Evolutionary conservation across 2,329 filamentous ascomycete genomes (phyloP).

Genomic region (Nigrograna mackinnonii): DNA sequence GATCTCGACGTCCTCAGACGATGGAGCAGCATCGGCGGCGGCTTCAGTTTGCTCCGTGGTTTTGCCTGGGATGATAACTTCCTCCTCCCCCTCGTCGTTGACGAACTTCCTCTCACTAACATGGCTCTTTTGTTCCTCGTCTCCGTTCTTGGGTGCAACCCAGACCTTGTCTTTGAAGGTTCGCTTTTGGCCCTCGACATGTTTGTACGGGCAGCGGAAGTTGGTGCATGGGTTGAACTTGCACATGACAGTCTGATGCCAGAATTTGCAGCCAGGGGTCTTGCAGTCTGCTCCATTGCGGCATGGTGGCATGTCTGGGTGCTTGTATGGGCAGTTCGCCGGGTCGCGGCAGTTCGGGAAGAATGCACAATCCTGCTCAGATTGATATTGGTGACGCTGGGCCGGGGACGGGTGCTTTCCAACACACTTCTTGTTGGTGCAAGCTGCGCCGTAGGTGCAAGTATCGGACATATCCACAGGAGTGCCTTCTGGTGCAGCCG

Average conservation of each 20-base stretch:
- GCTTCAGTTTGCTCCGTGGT: slow-evolving; percentile 12
- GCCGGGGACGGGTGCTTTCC: slow-evolving; percentile 92
- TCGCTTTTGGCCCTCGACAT: slow-evolving; percentile 84
- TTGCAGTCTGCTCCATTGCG: slow-evolving; percentile 90
- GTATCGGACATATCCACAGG: slow-evolving; percentile 78
- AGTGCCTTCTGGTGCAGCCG: slow-evolving; percentile 77
- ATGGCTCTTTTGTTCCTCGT: slow-evolving; percentile 61
- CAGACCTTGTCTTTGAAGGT: slow-evolving; percentile 89
- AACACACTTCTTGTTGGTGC: slow-evolving; percentile 94
- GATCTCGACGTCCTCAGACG: no score
- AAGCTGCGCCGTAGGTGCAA: slow-evolving; percentile 85
- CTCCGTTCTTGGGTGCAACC: slow-evolving; percentile 62
- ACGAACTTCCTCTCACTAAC: slow-evolving; percentile 90
- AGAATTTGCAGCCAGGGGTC: slow-evolving; percentile 82
- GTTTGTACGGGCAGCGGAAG: slow-evolving; percentile 83
- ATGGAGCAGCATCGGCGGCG: no score
- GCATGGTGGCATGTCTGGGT: slow-evolving; percentile 84
- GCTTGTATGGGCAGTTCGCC: slow-evolving; percentile 82
- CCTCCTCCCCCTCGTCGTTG: slow-evolving; percentile 68
- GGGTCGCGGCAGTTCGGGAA: slow-evolving; percentile 87
- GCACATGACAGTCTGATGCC: slow-evolving; percentile 82
- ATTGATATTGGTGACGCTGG: slow-evolving; percentile 74
- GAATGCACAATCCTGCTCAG: slow-evolving; percentile 86
- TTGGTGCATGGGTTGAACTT: slow-evolving; percentile 92
- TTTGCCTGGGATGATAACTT: slow-evolving; percentile 69